A percentile compares a stretch with the other conserved stretches of the same genome.
Conservation (phyloP, 208 protist genomes). For the Strigomonas culicis region DNA sequence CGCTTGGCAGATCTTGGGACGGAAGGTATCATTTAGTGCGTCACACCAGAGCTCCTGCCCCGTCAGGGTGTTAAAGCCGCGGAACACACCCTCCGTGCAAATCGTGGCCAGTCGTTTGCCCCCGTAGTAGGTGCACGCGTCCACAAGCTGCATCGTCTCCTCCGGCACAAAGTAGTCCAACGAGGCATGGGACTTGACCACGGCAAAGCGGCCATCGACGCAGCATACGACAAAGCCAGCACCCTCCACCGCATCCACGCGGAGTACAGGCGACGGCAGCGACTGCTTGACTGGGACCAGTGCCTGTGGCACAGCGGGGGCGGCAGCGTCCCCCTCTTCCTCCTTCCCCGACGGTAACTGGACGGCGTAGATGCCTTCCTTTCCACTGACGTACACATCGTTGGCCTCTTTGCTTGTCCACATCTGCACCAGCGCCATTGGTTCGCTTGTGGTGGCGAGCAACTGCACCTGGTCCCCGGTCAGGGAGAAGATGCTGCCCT, state of each 20-base stretch:
- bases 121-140: neutral
- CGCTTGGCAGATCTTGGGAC: neutral
- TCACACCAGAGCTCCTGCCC: slow-evolving; percentile 10
- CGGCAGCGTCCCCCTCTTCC: neutral
- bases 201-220: neutral
- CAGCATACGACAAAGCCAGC: neutral
- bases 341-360: neutral
- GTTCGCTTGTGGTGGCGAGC: neutral
- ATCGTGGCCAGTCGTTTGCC: neutral
- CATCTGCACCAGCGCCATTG: neutral
- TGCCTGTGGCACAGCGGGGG: too few relatives aligned
- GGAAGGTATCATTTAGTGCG: neutral
- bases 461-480: neutral
- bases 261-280: neutral
- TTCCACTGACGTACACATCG: neutral
- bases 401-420: neutral
- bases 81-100: neutral
- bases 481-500: neutral
- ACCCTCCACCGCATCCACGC: neutral
- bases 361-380: neutral
- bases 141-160: neutral
- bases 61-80: neutral
- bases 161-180: neutral
- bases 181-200: neutral
- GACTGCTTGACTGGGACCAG: neutral